phyloP scores from a whole-genome alignment of 2,329 filamentous ascomycete genomes.

The Fusarium tuaranense region DNA sequence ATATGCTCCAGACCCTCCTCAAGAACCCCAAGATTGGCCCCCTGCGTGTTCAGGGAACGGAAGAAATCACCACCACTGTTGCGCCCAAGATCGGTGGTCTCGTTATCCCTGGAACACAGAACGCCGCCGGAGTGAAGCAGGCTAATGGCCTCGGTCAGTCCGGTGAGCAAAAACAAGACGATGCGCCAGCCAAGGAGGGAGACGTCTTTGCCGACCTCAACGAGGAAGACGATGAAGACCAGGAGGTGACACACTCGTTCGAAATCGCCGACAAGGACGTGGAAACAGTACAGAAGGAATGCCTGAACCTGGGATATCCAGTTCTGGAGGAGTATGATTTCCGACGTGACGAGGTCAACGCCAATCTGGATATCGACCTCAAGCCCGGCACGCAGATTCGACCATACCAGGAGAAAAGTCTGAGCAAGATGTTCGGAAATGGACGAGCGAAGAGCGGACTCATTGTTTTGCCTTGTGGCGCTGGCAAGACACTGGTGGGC shows the following conservation, averaged over 20 bases:
- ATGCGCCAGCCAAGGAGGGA: conserved; percentile 67
- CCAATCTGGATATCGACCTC: conserved; percentile 93
- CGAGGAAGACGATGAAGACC: conserved; percentile 88
- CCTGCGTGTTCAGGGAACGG: conserved; percentile 77
- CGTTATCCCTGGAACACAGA: conserved; percentile 94
- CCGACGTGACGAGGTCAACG: conserved; percentile 87
- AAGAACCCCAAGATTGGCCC: conserved; percentile 85
- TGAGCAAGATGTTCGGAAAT: conserved; percentile 99
- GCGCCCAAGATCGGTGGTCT: conserved; percentile 89
- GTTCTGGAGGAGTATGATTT: conserved; percentile 98
- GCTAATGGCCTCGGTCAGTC: conserved; percentile 58
- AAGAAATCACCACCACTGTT: conserved; percentile 81
- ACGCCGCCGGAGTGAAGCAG: conserved; percentile 89
- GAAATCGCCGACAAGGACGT: conserved; percentile 87
- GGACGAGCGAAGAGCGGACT: conserved; percentile 97
- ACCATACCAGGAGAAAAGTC: conserved; percentile 94
- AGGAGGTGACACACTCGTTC: conserved; percentile 91
- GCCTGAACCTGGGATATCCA: conserved; percentile 86
- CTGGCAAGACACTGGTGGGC: conserved; percentile 97
- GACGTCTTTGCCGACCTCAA: conserved; percentile 80
- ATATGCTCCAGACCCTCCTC: conserved; percentile 87
- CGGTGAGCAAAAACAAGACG: conserved; percentile 56
- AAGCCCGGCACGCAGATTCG: conserved; percentile 91
- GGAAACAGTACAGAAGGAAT: conserved; percentile 89
- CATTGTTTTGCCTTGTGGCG: conserved; percentile 95